These are phyloP conservation scores for Leccinum aurantiacum DNA, from an alignment of 768 basidiomycete species.

Conservation along the genomic window DNA sequence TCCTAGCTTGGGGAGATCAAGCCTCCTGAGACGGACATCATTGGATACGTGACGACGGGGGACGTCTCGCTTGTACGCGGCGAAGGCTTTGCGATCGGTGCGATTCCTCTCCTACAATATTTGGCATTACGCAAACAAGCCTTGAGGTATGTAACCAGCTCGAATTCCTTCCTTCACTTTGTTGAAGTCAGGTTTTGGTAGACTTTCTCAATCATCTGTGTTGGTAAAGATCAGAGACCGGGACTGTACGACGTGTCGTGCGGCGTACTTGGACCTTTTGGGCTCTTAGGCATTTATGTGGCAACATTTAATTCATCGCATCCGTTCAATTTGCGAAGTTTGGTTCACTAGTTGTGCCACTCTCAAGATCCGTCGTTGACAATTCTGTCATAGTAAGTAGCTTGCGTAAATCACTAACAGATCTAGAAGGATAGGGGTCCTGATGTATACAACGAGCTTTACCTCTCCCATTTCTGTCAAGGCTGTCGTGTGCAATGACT, in stretches of 20 bases:
- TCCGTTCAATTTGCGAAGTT: neutral
- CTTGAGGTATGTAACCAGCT: constrained; percentile 29
- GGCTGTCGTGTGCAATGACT: too few relatives aligned
- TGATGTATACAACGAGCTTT: neutral
- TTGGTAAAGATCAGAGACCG: constrained; percentile 68
- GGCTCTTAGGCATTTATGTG: constrained; percentile 16
- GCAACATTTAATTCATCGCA: neutral
- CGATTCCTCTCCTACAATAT: constrained; percentile 56
- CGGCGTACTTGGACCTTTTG: constrained; percentile 45
- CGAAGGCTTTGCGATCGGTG: constrained; percentile 73
- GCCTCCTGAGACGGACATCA: constrained; percentile 46
- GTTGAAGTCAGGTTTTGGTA: constrained; percentile 2
- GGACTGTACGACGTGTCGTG: constrained; percentile 53
- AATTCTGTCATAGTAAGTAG: too few relatives aligned
- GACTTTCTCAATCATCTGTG: constrained; percentile 32
- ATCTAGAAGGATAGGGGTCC: neutral
- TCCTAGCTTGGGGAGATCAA: constrained; percentile 46
- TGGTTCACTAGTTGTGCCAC: neutral
- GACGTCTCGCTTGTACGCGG: constrained; percentile 80
- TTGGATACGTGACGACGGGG: constrained; percentile 86
- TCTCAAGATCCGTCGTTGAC: too few relatives aligned
- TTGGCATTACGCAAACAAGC: constrained; percentile 55
- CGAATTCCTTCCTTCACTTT: neutral
- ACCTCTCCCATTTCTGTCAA: too few relatives aligned
- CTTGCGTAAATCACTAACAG: too few relatives aligned